Evolutionary conservation across 2,329 filamentous ascomycete species (phyloP).

Genomic region (Aspergillus terreus): DNA sequence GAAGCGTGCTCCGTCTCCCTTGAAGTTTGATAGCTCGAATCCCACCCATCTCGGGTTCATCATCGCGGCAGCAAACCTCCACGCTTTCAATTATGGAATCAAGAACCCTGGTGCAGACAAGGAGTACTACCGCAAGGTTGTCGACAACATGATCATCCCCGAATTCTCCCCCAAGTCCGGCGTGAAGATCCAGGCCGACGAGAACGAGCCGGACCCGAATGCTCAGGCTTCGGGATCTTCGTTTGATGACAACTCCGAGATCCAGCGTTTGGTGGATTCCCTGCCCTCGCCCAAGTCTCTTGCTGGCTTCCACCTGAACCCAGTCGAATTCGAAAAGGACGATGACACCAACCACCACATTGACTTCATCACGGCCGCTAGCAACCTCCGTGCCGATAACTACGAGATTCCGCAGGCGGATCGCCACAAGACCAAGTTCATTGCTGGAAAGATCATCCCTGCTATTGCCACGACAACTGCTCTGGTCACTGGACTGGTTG

Average conservation of each 20-base stretch:
- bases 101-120: constrained; percentile 72
- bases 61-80: constrained; percentile 82
- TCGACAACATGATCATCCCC: constrained; percentile 91
- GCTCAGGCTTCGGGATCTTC: constrained; percentile 51
- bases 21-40: constrained; percentile 84
- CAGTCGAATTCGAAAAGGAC: constrained; percentile 98
- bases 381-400: constrained; percentile 94
- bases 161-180: constrained; percentile 87
- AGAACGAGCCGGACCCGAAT: constrained; percentile 92
- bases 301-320: constrained; percentile 81
- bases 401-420: constrained; percentile 95
- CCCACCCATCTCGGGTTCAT: constrained; percentile 85
- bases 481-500: constrained; percentile 86
- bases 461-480: constrained; percentile 97
- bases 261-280: constrained; percentile 66
- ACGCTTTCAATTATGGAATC: constrained; percentile 97
- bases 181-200: constrained; percentile 95
- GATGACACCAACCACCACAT: constrained; percentile 98
- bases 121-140: constrained; percentile 70
- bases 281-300: constrained; percentile 77
- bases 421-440: constrained; percentile 98
- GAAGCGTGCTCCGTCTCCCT: constrained; percentile 87
- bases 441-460: constrained; percentile 98
- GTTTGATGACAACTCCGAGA: constrained; percentile 71
- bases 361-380: constrained; percentile 96